Conservation (phyloP, 2,329 filamentous ascomycete species). For the Talaromyces rugulosus region DNA sequence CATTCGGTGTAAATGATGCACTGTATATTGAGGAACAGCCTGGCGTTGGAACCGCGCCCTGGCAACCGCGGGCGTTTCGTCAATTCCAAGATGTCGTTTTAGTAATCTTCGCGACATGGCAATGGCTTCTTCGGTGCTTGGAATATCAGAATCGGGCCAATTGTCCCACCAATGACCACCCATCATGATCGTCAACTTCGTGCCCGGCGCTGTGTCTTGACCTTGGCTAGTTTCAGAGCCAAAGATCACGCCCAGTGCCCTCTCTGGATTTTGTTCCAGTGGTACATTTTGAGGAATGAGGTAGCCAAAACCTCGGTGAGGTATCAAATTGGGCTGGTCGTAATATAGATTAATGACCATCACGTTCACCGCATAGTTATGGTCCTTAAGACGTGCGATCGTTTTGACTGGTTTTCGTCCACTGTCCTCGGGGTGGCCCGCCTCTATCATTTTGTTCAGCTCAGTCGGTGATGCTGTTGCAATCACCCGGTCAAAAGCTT, state of each 20-base stretch:
- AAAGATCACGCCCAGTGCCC: conserved; percentile 86
- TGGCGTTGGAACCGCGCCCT: conserved; percentile 60
- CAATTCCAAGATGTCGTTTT: conserved; percentile 69
- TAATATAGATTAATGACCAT: conserved; percentile 94
- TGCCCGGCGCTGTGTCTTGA: conserved; percentile 59
- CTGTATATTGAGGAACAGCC: conserved; percentile 86
- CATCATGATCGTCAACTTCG: conserved; percentile 90
- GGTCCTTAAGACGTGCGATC: conserved; percentile 21
- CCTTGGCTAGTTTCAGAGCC: conserved; percentile 65
- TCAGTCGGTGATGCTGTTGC: conserved; percentile 27
- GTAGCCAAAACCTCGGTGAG: conserved; percentile 78
- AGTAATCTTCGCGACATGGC: conserved; percentile 67
- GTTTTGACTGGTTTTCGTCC: conserved; percentile 16
- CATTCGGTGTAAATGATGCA: conserved; percentile 69
- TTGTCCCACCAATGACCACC: conserved; percentile 88
- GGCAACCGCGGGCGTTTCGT: conserved; percentile 56
- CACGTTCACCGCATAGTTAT: conserved; percentile 68
- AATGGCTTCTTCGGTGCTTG: conserved; percentile 62
- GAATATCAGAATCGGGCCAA: conserved; percentile 51
- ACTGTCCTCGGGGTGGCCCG: conserved; percentile 9
- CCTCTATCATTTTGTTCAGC: conserved; percentile 22
- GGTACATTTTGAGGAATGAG: conserved; percentile 74
- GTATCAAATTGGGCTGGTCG: conserved; percentile 58
- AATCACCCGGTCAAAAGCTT: conserved; percentile 28
- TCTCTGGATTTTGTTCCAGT: conserved; percentile 70